These are phyloP conservation scores for Ziziphus jujuba DNA, from an alignment of 306 rosid species.

Conservation along the genomic window DNA sequence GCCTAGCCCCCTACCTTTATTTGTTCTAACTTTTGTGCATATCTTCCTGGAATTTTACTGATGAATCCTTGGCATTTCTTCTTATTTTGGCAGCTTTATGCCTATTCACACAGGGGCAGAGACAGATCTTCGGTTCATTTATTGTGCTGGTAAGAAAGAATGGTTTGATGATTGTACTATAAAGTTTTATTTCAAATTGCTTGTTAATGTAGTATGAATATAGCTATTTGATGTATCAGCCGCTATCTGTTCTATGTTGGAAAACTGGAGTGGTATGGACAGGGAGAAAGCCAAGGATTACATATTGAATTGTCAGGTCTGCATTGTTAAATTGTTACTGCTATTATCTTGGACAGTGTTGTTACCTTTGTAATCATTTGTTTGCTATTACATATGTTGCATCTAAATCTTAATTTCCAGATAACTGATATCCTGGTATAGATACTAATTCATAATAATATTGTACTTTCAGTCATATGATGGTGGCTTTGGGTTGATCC, in stretches of 20 bases:
- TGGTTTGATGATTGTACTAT: slow-evolving; percentile 3
- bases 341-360: slow-evolving; percentile 1
- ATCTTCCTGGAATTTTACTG: slow-evolving; percentile 12
- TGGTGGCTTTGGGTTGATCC: slow-evolving; percentile 96
- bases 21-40: slow-evolving; percentile 5
- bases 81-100: slow-evolving; percentile 63
- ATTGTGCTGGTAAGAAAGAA: slow-evolving; percentile 80
- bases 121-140: slow-evolving; percentile 83
- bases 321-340: slow-evolving; percentile 38
- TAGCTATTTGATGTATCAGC: slow-evolving; percentile 54
- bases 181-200: slow-evolving; percentile 9
- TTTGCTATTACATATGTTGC: neutral
- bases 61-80: slow-evolving; percentile 2
- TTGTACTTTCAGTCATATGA: slow-evolving; percentile 74
- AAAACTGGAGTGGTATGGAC: slow-evolving; percentile 94
- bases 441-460: slow-evolving; percentile 12
- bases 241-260: slow-evolving; percentile 78
- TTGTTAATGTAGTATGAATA: slow-evolving; percentile 22
- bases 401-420: slow-evolving; percentile 4
- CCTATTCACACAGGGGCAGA: slow-evolving; percentile 84
- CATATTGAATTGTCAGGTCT: slow-evolving; percentile 83
- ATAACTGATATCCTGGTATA: neutral
- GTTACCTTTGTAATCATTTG: neutral
- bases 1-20: neutral
- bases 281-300: slow-evolving; percentile 82